Evolutionary conservation across 2,329 filamentous ascomycete species (phyloP).

Genomic region (Gaeumannomyces sp.): DNA sequence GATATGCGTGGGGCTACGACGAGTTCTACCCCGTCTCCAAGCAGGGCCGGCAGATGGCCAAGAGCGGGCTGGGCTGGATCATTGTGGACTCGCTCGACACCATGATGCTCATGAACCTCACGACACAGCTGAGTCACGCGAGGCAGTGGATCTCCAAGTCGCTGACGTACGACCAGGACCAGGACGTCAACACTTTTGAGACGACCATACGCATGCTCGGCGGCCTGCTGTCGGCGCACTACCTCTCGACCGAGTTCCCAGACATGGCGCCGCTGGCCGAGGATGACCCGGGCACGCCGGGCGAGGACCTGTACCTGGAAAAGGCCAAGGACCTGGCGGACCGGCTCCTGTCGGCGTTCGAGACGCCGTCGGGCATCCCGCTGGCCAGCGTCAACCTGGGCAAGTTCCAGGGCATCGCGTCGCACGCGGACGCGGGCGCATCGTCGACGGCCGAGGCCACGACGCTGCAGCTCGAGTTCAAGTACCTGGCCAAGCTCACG

Average conservation of each 20-base stretch:
- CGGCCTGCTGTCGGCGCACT: slow-evolving; percentile 86
- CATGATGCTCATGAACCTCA: slow-evolving; percentile 97
- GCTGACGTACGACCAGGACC: slow-evolving; percentile 81
- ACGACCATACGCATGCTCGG: slow-evolving; percentile 97
- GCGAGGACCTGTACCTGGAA: slow-evolving; percentile 90
- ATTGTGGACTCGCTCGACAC: slow-evolving; percentile 95
- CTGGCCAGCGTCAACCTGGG: slow-evolving; percentile 86
- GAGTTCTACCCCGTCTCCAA: slow-evolving; percentile 82
- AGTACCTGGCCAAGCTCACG: slow-evolving; percentile 91
- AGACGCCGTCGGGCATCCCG: slow-evolving; percentile 79
- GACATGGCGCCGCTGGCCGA: slow-evolving; percentile 68
- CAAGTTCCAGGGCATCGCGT: slow-evolving; percentile 67
- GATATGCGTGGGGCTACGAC: slow-evolving; percentile 90
- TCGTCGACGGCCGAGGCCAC: slow-evolving; percentile 93
- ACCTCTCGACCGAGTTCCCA: slow-evolving; percentile 79
- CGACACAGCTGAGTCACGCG: slow-evolving; percentile 74
- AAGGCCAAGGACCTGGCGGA: slow-evolving; percentile 93
- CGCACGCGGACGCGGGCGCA: slow-evolving; percentile 78
- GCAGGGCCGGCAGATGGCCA: slow-evolving; percentile 74
- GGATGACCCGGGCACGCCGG: slow-evolving; percentile 64
- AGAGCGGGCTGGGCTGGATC: slow-evolving; percentile 91
- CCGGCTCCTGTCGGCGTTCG: slow-evolving; percentile 78
- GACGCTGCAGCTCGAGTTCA: slow-evolving; percentile 90
- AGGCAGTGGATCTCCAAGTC: slow-evolving; percentile 81
- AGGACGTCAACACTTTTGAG: slow-evolving; percentile 96